Percentiles rank a stretch among this genome's conserved stretches.
Conservation (phyloP, 805 yeast species). For the Ogataea minuta region DNA sequence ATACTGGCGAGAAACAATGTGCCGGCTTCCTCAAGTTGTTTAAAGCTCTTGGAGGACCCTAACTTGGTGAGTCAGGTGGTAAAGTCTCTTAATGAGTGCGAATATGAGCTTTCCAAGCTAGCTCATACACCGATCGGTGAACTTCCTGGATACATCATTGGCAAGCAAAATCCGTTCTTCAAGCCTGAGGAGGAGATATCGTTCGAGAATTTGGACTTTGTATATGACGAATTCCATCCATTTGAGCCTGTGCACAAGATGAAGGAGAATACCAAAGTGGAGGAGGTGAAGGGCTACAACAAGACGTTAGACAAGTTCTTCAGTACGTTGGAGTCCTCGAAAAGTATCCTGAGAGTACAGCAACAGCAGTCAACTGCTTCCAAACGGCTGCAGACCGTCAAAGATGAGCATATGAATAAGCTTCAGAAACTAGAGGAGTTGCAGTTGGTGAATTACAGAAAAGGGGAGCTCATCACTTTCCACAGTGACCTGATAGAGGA, state of each 20-base stretch:
- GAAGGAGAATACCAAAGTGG: slow-evolving; percentile 34
- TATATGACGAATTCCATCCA: slow-evolving; percentile 57
- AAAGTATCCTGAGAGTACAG: slow-evolving; percentile 69
- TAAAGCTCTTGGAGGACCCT: slow-evolving; percentile 31
- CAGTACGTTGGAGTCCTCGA: slow-evolving; percentile 80
- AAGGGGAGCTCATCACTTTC: slow-evolving; percentile 70
- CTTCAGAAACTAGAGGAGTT: slow-evolving; percentile 62
- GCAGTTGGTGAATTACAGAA: slow-evolving; percentile 60
- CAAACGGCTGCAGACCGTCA: slow-evolving; percentile 71
- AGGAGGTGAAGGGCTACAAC: slow-evolving; percentile 64
- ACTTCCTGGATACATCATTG: slow-evolving; percentile 58
- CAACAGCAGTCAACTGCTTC: slow-evolving; percentile 75
- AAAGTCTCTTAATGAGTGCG: slow-evolving; percentile 47
- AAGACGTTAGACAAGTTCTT: slow-evolving; percentile 79
- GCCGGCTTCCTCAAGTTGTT: slow-evolving; percentile 36
- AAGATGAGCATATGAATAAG: slow-evolving; percentile 66
- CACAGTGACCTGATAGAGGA: slow-evolving; percentile 70
- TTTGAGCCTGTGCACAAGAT: slow-evolving; percentile 41
- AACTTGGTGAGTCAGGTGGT: slow-evolving; percentile 34
- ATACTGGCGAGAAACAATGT: slow-evolving; percentile 47
- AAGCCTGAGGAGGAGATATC: slow-evolving; percentile 38
- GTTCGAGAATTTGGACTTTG: slow-evolving; percentile 37
- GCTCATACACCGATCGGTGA: slow-evolving; percentile 34
- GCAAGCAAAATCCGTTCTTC: slow-evolving; percentile 55
- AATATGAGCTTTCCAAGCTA: slow-evolving; percentile 40